These are phyloP conservation scores for Trametes coccinea DNA, from an alignment of 768 basidiomycete genomes.

Conservation along the genomic window DNA sequence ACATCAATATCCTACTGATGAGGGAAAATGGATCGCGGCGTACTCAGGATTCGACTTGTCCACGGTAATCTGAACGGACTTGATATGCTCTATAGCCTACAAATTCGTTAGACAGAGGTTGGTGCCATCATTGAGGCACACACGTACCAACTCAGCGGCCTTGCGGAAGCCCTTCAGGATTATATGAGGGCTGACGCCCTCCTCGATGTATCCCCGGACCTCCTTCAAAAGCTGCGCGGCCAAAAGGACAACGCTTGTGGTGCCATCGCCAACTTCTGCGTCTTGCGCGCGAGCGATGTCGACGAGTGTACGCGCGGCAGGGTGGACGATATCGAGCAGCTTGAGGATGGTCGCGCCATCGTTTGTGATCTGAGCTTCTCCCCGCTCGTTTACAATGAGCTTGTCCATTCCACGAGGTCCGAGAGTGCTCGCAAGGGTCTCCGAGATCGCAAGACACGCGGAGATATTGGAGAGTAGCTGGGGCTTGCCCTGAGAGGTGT, in stretches of 20 bases:
- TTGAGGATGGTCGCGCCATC: slow-evolving; percentile 99
- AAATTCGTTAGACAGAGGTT: slow-evolving; percentile 1
- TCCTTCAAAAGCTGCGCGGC: slow-evolving; percentile 96
- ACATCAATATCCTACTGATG: not conserved
- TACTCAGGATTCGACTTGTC: slow-evolving; percentile 91
- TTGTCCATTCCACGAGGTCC: slow-evolving; percentile 99
- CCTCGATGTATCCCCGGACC: slow-evolving; percentile 87
- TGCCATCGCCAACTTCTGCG: slow-evolving; percentile 97
- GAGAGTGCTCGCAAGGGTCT: slow-evolving; percentile 92
- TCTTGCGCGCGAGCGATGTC: slow-evolving; percentile 99
- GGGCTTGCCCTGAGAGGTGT: slow-evolving; percentile 90
- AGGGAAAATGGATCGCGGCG: slow-evolving; percentile 30
- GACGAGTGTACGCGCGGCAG: slow-evolving; percentile 95
- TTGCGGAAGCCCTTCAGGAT: slow-evolving; percentile 96
- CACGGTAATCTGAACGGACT: slow-evolving; percentile 85
- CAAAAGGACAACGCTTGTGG: slow-evolving; percentile 92
- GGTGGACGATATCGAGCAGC: slow-evolving; percentile 96
- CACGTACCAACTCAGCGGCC: slow-evolving; percentile 79
- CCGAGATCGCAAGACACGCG: slow-evolving; percentile 90
- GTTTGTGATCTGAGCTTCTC: slow-evolving; percentile 98
- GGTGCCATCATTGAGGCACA: not conserved
- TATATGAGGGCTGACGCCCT: slow-evolving; percentile 95
- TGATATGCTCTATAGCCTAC: slow-evolving; percentile 84
- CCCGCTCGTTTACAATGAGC: slow-evolving; percentile 89
- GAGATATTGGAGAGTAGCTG: slow-evolving; percentile 95